Conservation (phyloP, 2,329 filamentous ascomycete genomes). For the Fusarium sp. region DNA sequence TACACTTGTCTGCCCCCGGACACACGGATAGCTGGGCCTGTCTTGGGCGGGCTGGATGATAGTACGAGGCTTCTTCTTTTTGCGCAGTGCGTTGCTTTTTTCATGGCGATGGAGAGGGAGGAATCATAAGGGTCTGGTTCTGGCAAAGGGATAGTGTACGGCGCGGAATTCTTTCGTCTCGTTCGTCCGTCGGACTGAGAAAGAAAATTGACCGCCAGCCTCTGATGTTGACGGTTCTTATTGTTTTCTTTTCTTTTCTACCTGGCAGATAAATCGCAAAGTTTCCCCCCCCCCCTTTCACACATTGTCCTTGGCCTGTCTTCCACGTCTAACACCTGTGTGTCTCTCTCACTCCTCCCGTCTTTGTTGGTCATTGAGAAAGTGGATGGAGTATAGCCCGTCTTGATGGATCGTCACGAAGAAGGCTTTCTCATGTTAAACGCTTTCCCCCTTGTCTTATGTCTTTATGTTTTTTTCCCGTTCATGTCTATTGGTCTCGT, state of each 20-base stretch:
- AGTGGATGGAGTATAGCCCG: conserved; percentile 26
- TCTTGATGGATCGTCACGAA: conserved; percentile 48
- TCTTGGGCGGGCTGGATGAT: conserved; percentile 54
- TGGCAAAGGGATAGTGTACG: conserved; percentile 55
- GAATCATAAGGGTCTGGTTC: conserved; percentile 55
- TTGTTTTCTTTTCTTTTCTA: conserved; percentile 40
- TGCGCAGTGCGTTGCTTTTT: conserved; percentile 54
- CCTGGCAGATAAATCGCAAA: conserved; percentile 51
- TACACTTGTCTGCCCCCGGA: conserved; percentile 48
- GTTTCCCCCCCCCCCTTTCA: conserved; percentile 35
- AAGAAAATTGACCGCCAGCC: conserved; percentile 37
- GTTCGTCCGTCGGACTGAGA: conserved; percentile 46
- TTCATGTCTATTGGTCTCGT: conserved; percentile 42
- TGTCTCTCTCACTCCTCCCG: conserved; percentile 34
- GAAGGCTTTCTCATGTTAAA: conserved; percentile 48
- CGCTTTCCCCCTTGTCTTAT: conserved; percentile 31
- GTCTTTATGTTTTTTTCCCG: conserved; percentile 39
- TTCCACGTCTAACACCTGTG: conserved; percentile 40
- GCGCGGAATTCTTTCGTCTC: conserved; percentile 52
- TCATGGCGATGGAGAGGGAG: conserved; percentile 53
- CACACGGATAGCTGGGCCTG: conserved; percentile 51
- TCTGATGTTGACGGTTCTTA: conserved; percentile 42
- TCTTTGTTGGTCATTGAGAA: conserved; percentile 40
- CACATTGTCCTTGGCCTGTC: conserved; percentile 28
- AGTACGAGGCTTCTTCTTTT: conserved; percentile 50